Percentiles rank a stretch among this genome's conserved stretches.
phyloP scores from a whole-genome alignment of 2,329 filamentous ascomycete species.

The Cercospora nicotianae region DNA sequence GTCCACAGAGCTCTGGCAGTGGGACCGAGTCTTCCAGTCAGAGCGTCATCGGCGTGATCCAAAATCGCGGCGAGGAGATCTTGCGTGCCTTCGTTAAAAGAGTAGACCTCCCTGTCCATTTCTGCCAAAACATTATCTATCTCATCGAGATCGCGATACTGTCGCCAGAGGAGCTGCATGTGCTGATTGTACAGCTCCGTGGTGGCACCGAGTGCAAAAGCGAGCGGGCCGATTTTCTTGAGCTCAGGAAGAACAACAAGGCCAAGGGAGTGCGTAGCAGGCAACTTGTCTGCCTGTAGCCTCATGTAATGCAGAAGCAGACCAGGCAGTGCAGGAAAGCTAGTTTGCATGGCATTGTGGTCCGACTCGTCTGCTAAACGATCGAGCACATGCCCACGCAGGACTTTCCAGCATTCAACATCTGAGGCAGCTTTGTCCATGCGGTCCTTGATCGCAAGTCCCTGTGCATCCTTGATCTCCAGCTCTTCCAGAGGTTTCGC shows the following conservation, averaged over 20 bases:
- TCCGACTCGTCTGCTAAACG: conserved; percentile 8
- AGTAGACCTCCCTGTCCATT: conserved; percentile 64
- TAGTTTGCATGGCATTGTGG: not conserved
- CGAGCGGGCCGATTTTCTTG: conserved; percentile 66
- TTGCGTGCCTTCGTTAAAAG: conserved; percentile 54
- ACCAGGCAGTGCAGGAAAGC: conserved; percentile 20
- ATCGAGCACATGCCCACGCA: conserved; percentile 67
- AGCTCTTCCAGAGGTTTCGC: not conserved
- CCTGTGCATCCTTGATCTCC: conserved; percentile 18
- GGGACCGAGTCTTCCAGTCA: conserved; percentile 26
- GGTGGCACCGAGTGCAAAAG: conserved; percentile 70
- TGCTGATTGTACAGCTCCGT: conserved; percentile 70
- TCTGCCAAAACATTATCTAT: conserved; percentile 62
- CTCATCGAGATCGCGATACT: conserved; percentile 58
- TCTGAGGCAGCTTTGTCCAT: conserved; percentile 62
- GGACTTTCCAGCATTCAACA: conserved; percentile 63
- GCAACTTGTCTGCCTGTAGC: conserved; percentile 54
- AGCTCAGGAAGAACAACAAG: conserved; percentile 65
- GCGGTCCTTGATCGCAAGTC: conserved; percentile 51
- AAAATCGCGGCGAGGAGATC: conserved; percentile 42
- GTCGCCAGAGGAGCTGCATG: conserved; percentile 61
- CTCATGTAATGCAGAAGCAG: conserved; percentile 28
- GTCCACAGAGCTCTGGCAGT: conserved; percentile 36
- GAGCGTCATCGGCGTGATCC: conserved; percentile 30
- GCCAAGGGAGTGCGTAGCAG: conserved; percentile 56